Conservation (phyloP, 306 rosid genomes). For the Dicorynia guianensis region DNA sequence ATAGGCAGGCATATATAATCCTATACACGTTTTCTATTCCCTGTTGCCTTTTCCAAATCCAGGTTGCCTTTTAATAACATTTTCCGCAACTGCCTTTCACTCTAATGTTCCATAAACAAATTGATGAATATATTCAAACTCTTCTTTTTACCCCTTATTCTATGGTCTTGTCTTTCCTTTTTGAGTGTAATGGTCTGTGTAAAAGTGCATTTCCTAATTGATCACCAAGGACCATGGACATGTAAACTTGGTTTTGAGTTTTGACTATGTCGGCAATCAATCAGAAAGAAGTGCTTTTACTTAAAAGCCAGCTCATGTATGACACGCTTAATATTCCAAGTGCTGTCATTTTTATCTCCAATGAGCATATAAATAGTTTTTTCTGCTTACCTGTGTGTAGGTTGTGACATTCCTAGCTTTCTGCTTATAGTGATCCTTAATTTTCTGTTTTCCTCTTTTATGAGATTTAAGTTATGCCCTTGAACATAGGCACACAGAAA, state of each 20-base stretch:
- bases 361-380: background rate
- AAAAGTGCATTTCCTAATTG: background rate
- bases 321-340: background rate
- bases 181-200: background rate
- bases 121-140: background rate
- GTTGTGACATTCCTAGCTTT: background rate
- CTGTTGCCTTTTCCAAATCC: background rate
- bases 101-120: background rate
- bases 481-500: background rate
- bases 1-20: background rate
- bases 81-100: background rate
- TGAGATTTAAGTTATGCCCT: background rate
- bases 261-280: background rate
- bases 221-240: background rate
- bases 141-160: background rate
- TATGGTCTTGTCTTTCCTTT: background rate
- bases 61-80: background rate
- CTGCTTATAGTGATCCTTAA: background rate
- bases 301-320: background rate
- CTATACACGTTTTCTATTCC: background rate
- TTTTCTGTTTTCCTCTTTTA: background rate
- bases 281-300: background rate
- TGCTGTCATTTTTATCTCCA: background rate
- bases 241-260: background rate
- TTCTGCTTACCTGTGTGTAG: background rate